Evolutionary conservation across 805 yeast species (phyloP), one percentile per base, ranked within the genome.

Genomic region (Komagataella ulmi): DNA sequence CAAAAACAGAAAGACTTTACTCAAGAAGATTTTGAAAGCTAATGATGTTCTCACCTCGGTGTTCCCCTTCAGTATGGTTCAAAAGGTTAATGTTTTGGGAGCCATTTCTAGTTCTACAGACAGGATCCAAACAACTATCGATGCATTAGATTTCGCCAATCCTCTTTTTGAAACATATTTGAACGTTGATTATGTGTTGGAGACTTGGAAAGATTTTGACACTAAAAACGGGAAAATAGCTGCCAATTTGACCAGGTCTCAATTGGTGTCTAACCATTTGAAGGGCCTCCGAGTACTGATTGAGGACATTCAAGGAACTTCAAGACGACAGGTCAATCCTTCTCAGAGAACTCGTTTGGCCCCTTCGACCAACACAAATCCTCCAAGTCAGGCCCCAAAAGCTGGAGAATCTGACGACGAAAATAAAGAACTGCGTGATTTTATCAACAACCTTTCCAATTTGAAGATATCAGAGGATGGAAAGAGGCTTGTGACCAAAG

Each of bases 401-500:
- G 54, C 6, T 46, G 69, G 63, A n/a, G 75, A 69, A 21, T 76
- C 71, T 6, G 76, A 71, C 6, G 78, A 72, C 46, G 75, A 73
- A n/a, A 44, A 61, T 47, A 57, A 57, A 46, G 56, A 53, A 3
- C 54, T 66, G 17, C 50, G 50, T 4, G 69, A 70, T 14, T 61
- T 71, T 51, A 54, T 66, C 8, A 59, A 58, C 6, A 55, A 59
- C 6, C 56, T 74, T 17, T 63, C 61, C 47, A 57, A 58, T 3
- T 70, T 64, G 7, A 56, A 58, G 18, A 65, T 75, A 8, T 57
- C 71, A 17, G 63, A 62, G 17, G 79, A 75, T 56, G 79, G 77
- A 7, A 63, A 62, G 30, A 66, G 67, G 50, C 54, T 73, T 24
- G 52, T 76, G 1, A 50, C 52, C 8, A 74, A 73, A 53, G 89